These are phyloP conservation scores for Mytilinidion resinicola DNA, from an alignment of 495 filamentous ascomycete species.

Conservation along the genomic window DNA sequence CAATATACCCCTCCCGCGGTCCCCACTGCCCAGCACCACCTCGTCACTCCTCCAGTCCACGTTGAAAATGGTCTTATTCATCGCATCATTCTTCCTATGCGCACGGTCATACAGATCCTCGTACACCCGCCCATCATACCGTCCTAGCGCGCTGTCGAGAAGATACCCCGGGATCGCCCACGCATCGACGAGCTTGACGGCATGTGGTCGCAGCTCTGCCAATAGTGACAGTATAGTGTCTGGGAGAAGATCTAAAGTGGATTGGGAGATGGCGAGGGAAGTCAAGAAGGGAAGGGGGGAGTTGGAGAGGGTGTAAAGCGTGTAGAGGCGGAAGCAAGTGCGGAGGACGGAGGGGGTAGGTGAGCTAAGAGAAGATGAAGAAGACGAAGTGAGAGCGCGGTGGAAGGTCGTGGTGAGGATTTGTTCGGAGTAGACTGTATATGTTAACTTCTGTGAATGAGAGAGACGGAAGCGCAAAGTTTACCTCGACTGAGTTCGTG, in stretches of 20 bases:
- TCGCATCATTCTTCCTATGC: conserved; percentile 41
- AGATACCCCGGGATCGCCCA: conserved; percentile 47
- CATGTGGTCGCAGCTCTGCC: conserved; percentile 42
- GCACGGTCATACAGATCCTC: conserved; percentile 45
- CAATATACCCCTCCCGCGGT: conserved; percentile 26
- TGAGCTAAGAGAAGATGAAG: conserved; percentile 28
- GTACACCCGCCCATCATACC: conserved; percentile 45
- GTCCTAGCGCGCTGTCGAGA: conserved; percentile 44
- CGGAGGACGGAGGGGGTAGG: conserved; percentile 27
- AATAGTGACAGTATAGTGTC: conserved; percentile 39
- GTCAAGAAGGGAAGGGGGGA: conserved; percentile 37
- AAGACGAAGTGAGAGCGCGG: conserved; percentile 24
- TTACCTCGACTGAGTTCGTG: conserved; percentile 40
- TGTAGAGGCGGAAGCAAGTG: conserved; percentile 42
- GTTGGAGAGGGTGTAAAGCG: conserved; percentile 40
- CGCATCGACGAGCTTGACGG: conserved; percentile 43
- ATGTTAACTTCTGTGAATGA: background rate
- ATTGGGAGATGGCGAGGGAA: conserved; percentile 35
- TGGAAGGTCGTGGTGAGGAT: conserved; percentile 43
- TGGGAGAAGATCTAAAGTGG: conserved; percentile 34
- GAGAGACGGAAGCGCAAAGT: background rate
- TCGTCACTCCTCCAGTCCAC: conserved; percentile 46
- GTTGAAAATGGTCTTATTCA: conserved; percentile 45
- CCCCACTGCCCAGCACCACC: conserved; percentile 42
- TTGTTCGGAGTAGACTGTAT: conserved; percentile 41